phyloP scores from a whole-genome alignment of 106 monocot genomes.

The Xerophyta viscosa region DNA sequence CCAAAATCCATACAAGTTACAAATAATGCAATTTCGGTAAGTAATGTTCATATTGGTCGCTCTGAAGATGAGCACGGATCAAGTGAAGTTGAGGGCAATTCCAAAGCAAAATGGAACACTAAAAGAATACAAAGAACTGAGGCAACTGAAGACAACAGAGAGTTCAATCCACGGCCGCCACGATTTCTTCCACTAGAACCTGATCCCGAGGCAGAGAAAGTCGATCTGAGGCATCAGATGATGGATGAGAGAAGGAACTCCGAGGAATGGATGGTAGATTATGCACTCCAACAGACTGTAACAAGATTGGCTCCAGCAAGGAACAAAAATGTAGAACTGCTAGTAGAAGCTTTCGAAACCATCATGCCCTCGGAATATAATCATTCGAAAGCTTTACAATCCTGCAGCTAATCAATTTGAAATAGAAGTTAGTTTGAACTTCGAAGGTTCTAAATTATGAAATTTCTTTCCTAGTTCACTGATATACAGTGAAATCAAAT shows the following conservation, averaged over 20 bases:
- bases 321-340: constrained; percentile 57
- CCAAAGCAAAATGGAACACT: constrained; percentile 2
- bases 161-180: constrained; percentile 55
- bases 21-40: not conserved
- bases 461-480: no score
- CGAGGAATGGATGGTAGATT: constrained; percentile 83
- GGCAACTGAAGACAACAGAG: constrained; percentile 14
- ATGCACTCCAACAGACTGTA: constrained; percentile 45
- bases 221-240: constrained; percentile 62
- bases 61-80: not conserved
- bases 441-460: no score
- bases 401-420: no score
- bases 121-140: constrained; percentile 9
- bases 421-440: no score
- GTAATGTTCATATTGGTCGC: no score
- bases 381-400: no score
- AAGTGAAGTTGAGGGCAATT: not conserved
- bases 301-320: constrained; percentile 34
- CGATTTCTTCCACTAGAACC: constrained; percentile 44
- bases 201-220: constrained; percentile 62
- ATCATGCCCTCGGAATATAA: no score
- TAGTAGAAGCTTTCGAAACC: constrained; percentile 69
- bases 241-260: constrained; percentile 59
- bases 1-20: not conserved
- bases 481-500: no score